Evolutionary conservation across 2,329 filamentous ascomycete species (phyloP).

Genomic region (Clonostachys solani): DNA sequence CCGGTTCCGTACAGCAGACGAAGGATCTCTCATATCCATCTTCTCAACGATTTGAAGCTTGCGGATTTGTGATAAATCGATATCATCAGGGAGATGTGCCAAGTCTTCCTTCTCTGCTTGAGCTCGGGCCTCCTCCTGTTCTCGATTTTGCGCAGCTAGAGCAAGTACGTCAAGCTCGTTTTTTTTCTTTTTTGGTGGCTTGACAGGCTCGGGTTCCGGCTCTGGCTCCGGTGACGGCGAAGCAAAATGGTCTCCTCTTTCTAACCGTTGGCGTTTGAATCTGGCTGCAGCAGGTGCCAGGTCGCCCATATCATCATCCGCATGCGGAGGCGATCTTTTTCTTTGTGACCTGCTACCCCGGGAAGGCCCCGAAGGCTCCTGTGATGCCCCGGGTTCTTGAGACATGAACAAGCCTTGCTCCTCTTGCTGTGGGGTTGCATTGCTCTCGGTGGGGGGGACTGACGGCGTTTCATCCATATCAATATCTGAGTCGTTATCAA

Average conservation of each 20-base stretch:
- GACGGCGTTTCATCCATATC: constrained; percentile 18
- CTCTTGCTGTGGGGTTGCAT: constrained; percentile 13
- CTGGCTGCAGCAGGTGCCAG: constrained; percentile 74
- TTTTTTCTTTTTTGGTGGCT: constrained; percentile 17
- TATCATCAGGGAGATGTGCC: constrained; percentile 51
- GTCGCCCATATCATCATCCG: constrained; percentile 61
- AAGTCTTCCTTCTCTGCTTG: constrained; percentile 48
- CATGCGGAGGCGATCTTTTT: constrained; percentile 39
- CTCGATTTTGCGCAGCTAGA: constrained; percentile 53
- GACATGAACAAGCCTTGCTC: constrained; percentile 54
- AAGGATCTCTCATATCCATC: constrained; percentile 51
- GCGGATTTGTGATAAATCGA: constrained; percentile 70
- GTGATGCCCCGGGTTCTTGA: constrained; percentile 30
- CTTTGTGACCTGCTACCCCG: constrained; percentile 21
- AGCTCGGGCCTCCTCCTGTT: constrained; percentile 63
- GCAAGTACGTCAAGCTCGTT: constrained; percentile 67
- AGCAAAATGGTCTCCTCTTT: constrained; percentile 44
- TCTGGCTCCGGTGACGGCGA: constrained; percentile 17
- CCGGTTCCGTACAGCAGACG: constrained; percentile 11
- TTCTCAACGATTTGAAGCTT: constrained; percentile 73
- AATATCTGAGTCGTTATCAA: constrained; percentile 42
- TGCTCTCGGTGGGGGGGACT: constrained; percentile 1
- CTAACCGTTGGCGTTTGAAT: constrained; percentile 73
- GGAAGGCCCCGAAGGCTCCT: constrained; percentile 8
- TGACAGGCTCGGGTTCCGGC: constrained; percentile 9